Evolutionary conservation across 2,329 filamentous ascomycete species (phyloP).

Genomic region (Ophiostoma australiae): DNA sequence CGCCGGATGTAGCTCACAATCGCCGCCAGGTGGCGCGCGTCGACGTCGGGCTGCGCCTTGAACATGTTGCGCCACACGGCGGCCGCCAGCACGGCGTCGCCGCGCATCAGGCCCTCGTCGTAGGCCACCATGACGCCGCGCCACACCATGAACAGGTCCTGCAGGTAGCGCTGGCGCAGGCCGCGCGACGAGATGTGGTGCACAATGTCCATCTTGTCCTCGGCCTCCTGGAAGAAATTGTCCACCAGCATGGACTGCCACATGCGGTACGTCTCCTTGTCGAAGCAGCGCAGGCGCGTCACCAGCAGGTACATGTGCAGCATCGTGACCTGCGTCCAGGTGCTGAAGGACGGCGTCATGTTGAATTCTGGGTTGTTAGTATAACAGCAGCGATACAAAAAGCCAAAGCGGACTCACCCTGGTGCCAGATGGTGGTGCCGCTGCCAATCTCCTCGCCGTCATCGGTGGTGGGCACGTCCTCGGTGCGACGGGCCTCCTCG

Average conservation of each 20-base stretch:
- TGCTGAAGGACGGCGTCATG: constrained; percentile 82
- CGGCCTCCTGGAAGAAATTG: constrained; percentile 88
- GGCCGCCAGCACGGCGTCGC: constrained; percentile 70
- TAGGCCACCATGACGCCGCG: constrained; percentile 78
- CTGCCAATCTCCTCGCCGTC: constrained; percentile 79
- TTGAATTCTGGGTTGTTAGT: constrained; percentile 56
- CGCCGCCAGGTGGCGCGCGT: constrained; percentile 48
- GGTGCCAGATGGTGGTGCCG: constrained; percentile 74
- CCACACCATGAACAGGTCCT: constrained; percentile 93
- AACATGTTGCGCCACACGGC: constrained; percentile 94
- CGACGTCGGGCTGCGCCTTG: constrained; percentile 57
- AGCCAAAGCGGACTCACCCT: constrained; percentile 49
- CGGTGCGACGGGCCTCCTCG: constrained; percentile 59
- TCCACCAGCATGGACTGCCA: constrained; percentile 91
- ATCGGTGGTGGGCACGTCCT: constrained; percentile 63
- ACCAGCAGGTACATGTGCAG: constrained; percentile 92
- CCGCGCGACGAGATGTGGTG: constrained; percentile 63
- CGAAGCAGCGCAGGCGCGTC: constrained; percentile 74
- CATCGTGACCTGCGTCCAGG: constrained; percentile 94
- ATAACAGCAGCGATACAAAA: not conserved
- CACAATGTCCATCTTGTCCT: constrained; percentile 74
- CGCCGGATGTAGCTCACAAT: constrained; percentile 55
- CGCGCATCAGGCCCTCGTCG: constrained; percentile 72
- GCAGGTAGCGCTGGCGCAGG: constrained; percentile 62
- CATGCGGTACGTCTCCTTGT: constrained; percentile 60